These are phyloP conservation scores for Calamus simplicifolius DNA, from an alignment of 176 grass and related monocot species.

Conservation along the genomic window DNA sequence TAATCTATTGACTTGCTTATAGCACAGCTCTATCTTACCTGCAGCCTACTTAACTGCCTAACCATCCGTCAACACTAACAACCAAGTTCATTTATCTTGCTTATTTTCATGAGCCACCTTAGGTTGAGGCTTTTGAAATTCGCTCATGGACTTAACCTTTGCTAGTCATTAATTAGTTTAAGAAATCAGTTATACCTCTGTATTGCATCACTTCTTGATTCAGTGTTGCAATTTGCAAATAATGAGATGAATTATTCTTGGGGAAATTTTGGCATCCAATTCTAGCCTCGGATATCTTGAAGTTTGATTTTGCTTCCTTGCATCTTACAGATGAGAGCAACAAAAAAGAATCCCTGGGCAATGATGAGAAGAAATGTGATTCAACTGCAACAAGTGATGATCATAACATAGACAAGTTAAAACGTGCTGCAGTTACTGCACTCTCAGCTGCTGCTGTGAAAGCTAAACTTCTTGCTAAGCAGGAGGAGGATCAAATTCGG, in stretches of 20 bases:
- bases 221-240: not conserved
- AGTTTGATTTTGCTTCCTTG: not conserved
- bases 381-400: constrained; percentile 23
- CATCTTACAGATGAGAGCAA: constrained; percentile 33
- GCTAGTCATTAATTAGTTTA: too few species aligned
- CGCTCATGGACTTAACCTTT: too few species aligned
- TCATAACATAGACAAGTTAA: constrained; percentile 55
- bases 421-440: constrained; percentile 73
- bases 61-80: too few species aligned
- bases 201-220: not conserved
- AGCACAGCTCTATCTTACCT: too few species aligned
- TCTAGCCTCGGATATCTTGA: not conserved
- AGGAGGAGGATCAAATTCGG: constrained; percentile 78
- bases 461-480: constrained; percentile 73
- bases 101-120: too few species aligned
- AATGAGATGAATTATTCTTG: too few species aligned
- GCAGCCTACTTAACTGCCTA: too few species aligned
- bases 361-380: constrained; percentile 32
- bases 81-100: too few species aligned
- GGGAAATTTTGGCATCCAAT: not conserved
- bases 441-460: constrained; percentile 85
- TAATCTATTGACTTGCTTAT: too few species aligned
- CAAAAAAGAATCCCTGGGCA: constrained; percentile 19
- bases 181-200: not conserved
- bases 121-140: too few species aligned